Percentiles rank a stretch among this genome's conserved stretches.
Evolutionary conservation across 73 alveolate species (phyloP).

Genomic region (Loxodes magnus): DNA sequence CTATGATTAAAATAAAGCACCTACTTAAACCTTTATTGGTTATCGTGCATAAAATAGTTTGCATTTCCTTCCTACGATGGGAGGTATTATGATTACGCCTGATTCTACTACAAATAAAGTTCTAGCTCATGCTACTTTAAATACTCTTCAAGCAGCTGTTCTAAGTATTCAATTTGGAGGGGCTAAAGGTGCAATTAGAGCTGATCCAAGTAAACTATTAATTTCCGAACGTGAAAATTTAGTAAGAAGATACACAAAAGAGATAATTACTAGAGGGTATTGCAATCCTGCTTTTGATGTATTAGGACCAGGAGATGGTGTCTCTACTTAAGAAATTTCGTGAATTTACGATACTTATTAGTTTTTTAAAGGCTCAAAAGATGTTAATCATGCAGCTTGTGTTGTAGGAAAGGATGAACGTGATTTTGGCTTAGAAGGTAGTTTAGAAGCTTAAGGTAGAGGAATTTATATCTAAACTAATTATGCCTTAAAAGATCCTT

Average conservation of each 20-base stretch:
- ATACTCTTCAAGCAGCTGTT: constrained; percentile 50
- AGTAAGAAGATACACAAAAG: constrained; percentile 65
- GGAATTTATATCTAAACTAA: constrained; percentile 74
- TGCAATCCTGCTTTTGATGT: constrained; percentile 57
- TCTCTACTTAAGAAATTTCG: constrained; percentile 68
- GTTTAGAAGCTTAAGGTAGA: constrained; percentile 73
- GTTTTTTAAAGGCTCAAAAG: constrained; percentile 37
- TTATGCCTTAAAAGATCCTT: constrained; percentile 44
- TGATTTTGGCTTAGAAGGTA: constrained; percentile 75
- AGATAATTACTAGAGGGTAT: constrained; percentile 61
- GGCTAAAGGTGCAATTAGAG: constrained; percentile 61
- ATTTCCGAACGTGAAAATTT: constrained; percentile 47
- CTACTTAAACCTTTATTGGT: too few relatives aligned
- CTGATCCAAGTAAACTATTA: constrained; percentile 47
- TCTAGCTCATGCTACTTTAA: constrained; percentile 54
- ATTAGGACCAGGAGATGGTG: constrained; percentile 83
- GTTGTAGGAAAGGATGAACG: constrained; percentile 63
- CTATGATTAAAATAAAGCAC: too few relatives aligned
- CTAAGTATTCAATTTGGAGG: constrained; percentile 66
- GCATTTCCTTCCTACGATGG: constrained; percentile 64
- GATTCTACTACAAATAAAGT: constrained; percentile 39
- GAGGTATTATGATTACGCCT: constrained; percentile 56
- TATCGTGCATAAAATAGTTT: constrained; percentile 56
- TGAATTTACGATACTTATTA: constrained; percentile 79
- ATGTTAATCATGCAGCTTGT: constrained; percentile 62